A percentile compares a stretch with the other conserved stretches of the same genome.
Conservation (phyloP, 441 rosid species). For the Jatropha multifida region DNA sequence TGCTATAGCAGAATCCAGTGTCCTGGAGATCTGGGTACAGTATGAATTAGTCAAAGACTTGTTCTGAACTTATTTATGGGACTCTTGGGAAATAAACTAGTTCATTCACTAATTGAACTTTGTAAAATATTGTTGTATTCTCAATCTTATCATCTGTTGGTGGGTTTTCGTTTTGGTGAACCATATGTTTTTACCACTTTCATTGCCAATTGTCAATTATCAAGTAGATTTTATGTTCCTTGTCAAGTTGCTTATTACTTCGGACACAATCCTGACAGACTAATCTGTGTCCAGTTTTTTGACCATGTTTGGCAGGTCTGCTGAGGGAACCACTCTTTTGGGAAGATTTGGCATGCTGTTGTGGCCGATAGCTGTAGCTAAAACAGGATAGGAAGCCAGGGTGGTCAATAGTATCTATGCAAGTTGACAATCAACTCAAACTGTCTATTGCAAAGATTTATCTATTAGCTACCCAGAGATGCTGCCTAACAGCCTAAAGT, state of each 20-base stretch:
- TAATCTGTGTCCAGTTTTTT: not conserved
- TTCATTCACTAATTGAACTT: constrained; percentile 2
- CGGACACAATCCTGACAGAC: not conserved
- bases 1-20: not conserved
- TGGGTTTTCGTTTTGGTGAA: not conserved
- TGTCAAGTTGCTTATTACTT: not conserved
- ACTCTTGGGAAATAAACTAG: not conserved
- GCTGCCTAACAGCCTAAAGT: not conserved
- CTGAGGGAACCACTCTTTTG: not conserved
- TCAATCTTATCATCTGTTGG: not conserved
- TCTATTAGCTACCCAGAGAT: not conserved
- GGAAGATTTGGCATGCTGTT: not conserved
- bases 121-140: not conserved
- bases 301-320: not conserved
- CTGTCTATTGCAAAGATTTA: not conserved
- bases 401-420: not conserved
- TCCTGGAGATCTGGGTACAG: not conserved
- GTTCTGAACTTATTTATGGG: not conserved
- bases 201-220: not conserved
- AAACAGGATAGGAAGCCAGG: not conserved
- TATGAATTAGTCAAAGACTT: not conserved
- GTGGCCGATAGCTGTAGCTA: not conserved
- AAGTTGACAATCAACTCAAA: not conserved
- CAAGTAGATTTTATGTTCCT: not conserved
- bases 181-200: no score